A percentile compares a stretch with the other conserved stretches of the same genome.
Conservation (phyloP, 345 rosid genomes). For the Citrus mangshanensis region DNA sequence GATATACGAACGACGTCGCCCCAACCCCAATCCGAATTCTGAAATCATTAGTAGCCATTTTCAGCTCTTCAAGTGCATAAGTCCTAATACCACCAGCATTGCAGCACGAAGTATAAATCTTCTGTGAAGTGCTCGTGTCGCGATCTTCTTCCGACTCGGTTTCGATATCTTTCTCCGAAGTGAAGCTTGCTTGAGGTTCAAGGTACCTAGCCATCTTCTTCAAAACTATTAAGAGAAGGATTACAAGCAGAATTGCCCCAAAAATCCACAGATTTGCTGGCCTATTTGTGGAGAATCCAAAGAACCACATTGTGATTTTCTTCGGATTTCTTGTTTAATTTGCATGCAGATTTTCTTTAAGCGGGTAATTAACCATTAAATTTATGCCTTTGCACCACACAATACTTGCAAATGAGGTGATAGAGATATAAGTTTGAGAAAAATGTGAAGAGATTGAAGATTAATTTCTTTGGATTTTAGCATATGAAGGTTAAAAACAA, state of each 20-base stretch:
- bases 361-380: not conserved
- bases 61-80: conserved; percentile 41
- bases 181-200: conserved; percentile 1
- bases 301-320: conserved; percentile 26
- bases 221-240: conserved; percentile 16
- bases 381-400: not conserved
- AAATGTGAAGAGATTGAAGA: conserved; percentile 9
- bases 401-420: not conserved
- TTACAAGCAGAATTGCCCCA: conserved; percentile 39
- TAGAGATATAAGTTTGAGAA: not conserved
- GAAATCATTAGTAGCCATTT: conserved; percentile 39
- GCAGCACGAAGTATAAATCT: conserved; percentile 3
- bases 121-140: not conserved
- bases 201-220: conserved; percentile 21
- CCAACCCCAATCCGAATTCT: conserved; percentile 38
- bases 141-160: not conserved
- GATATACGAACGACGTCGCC: conserved; percentile 43
- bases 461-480: conserved; percentile 33
- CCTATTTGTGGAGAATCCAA: conserved; percentile 41
- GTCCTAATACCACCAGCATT: conserved; percentile 26
- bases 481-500: not conserved
- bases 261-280: conserved; percentile 23
- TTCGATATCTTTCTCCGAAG: not conserved
- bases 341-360: not conserved
- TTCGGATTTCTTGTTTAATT: not conserved